phyloP scores from a whole-genome alignment of 1,284 basidiomycete species.

The Boletellus deceptivus region DNA sequence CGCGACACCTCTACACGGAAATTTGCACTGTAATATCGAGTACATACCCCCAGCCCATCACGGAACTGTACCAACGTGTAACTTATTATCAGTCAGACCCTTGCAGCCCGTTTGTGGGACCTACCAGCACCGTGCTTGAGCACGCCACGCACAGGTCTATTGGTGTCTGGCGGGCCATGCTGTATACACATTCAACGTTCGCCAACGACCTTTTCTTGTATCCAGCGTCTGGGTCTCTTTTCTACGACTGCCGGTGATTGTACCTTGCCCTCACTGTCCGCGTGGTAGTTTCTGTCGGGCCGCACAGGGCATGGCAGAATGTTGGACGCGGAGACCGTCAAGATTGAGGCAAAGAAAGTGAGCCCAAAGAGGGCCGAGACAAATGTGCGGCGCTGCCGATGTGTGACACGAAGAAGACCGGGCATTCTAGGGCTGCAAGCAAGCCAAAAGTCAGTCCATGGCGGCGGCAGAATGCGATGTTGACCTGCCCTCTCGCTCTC shows the following conservation, averaged over 20 bases:
- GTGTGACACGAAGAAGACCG: slow-evolving; percentile 59
- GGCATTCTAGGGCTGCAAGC: slow-evolving; percentile 43
- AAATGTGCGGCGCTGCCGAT: slow-evolving; percentile 63
- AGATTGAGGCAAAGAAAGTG: slow-evolving; percentile 71
- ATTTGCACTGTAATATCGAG: slow-evolving; percentile 32
- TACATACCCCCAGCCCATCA: slow-evolving; percentile 23
- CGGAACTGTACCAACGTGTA: slow-evolving; percentile 24
- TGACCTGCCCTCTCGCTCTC: slow-evolving; percentile 15
- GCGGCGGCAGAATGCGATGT: neutral
- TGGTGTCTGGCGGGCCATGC: neutral
- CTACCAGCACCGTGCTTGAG: slow-evolving; percentile 1
- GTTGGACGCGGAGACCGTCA: slow-evolving; percentile 78
- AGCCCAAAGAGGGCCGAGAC: slow-evolving; percentile 75
- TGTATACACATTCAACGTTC: slow-evolving; percentile 17
- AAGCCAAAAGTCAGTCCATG: neutral
- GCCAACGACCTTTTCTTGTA: slow-evolving; percentile 58
- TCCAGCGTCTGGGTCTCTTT: slow-evolving; percentile 74
- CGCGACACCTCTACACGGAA: slow-evolving; percentile 27
- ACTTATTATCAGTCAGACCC: slow-evolving; percentile 16
- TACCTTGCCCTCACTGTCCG: slow-evolving; percentile 37
- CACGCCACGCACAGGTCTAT: neutral
- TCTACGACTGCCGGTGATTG: slow-evolving; percentile 46
- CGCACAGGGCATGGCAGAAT: slow-evolving; percentile 75
- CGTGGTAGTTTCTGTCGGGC: slow-evolving; percentile 50
- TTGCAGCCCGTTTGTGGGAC: slow-evolving; percentile 1